Evolutionary conservation across 345 rosid genomes (phyloP).

Genomic region (Cardamine occulta): DNA sequence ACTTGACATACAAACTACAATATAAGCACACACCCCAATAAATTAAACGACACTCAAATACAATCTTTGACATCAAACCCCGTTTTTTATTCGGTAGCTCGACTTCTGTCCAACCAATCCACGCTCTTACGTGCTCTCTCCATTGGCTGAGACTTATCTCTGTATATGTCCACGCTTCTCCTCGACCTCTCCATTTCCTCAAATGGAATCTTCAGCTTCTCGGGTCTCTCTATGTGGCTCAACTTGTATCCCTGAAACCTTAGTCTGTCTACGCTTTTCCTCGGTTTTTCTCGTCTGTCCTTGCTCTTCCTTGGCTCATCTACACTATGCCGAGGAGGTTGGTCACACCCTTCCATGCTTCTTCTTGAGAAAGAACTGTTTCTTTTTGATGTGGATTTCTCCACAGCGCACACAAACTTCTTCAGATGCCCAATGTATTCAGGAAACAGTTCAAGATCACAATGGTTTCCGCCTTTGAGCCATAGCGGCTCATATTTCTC

Average conservation of each 20-base stretch:
- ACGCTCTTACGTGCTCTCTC: conserved; percentile 87
- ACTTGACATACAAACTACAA: conserved; percentile 37
- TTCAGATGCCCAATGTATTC: conserved; percentile 88
- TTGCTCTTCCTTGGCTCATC: conserved; percentile 78
- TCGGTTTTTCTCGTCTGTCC: conserved; percentile 69
- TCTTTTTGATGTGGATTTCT: conserved; percentile 69
- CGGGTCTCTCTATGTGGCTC: conserved; percentile 56
- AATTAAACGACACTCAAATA: conserved; percentile 39
- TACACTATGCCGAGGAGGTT: conserved; percentile 59
- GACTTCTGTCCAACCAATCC: conserved; percentile 66
- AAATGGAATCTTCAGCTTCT: conserved; percentile 59
- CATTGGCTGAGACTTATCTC: conserved; percentile 69
- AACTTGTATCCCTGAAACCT: conserved; percentile 71
- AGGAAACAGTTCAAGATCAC: conserved; percentile 80
- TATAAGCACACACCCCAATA: conserved; percentile 40
- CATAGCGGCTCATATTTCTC: conserved; percentile 95
- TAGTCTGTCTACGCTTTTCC: conserved; percentile 64
- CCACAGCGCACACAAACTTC: conserved; percentile 83
- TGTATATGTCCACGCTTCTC: conserved; percentile 82
- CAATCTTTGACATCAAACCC: conserved; percentile 28
- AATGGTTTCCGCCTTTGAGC: conserved; percentile 92
- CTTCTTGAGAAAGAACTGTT: conserved; percentile 56
- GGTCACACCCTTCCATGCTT: conserved; percentile 63
- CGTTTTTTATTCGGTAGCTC: conserved; percentile 28
- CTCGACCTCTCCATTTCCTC: conserved; percentile 87